Conservation (phyloP, 306 rosid genomes). For the Comarum palustre region DNA sequence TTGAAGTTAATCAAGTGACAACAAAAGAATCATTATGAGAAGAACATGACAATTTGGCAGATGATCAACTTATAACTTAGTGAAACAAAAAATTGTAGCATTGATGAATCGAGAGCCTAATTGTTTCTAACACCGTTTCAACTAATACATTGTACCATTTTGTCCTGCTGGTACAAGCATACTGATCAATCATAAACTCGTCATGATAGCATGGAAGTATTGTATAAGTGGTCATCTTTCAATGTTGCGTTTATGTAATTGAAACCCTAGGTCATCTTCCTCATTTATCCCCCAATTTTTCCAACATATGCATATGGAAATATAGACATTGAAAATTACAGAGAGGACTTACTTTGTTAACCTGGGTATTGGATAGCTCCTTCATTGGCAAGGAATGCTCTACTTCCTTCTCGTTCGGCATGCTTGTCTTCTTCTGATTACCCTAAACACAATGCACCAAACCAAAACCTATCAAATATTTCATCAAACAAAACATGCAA, state of each 20-base stretch:
- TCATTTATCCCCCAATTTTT: neutral
- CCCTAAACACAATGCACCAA: constrained; percentile 41
- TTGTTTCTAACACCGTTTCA: neutral
- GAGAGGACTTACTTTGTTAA: constrained; percentile 42
- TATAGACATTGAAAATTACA: neutral
- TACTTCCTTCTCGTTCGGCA: constrained; percentile 37
- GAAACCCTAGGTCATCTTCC: neutral
- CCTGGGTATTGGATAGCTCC: constrained; percentile 31
- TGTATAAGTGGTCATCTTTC: neutral
- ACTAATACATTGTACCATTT: neutral
- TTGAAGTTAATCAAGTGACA: neutral
- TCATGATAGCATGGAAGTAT: neutral
- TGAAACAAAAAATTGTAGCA: neutral
- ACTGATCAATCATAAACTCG: neutral
- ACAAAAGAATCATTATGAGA: neutral
- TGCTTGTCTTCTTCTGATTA: constrained; percentile 36
- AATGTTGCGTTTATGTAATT: neutral
- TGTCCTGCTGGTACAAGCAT: neutral
- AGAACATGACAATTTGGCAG: neutral
- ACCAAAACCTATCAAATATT: constrained; percentile 18
- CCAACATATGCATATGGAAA: neutral
- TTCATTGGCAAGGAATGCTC: constrained; percentile 33
- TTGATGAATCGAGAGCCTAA: neutral
- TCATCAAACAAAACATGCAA: neutral
- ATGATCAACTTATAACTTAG: neutral